phyloP scores from a whole-genome alignment of 192 early-diverging fungal species.

The Dispira simplex region DNA sequence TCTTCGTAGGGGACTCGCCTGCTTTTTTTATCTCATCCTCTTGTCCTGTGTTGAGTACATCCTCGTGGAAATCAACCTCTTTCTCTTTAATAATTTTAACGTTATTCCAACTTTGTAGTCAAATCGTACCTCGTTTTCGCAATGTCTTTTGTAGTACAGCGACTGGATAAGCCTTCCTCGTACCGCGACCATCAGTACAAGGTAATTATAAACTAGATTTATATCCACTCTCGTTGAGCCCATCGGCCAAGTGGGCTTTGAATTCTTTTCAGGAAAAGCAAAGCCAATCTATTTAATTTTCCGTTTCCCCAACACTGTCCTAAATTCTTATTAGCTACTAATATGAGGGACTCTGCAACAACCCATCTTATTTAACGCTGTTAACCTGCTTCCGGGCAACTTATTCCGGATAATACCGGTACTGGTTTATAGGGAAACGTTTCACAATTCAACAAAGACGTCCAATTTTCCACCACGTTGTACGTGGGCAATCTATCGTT shows the following conservation, averaged over 20 bases:
- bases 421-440: too few species aligned
- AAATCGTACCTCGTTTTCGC: background rate
- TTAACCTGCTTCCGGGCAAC: too few species aligned
- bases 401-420: too few species aligned
- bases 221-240: background rate
- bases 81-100: too few species aligned
- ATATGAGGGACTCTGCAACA: background rate
- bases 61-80: too few species aligned
- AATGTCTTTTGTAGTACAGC: slow-evolving; percentile 47
- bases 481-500: slow-evolving; percentile 97
- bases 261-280: background rate
- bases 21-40: too few species aligned
- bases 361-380: too few species aligned
- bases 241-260: slow-evolving; percentile 18
- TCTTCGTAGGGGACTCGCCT: too few species aligned
- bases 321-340: background rate
- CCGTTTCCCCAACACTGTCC: too few species aligned
- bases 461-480: slow-evolving; percentile 53
- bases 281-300: too few species aligned
- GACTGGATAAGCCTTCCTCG: slow-evolving; percentile 61
- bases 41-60: too few species aligned
- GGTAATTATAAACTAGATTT: slow-evolving; percentile 15
- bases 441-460: slow-evolving; percentile 18
- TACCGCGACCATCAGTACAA: slow-evolving; percentile 77
- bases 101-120: too few species aligned